Percentiles rank a stretch among this genome's conserved stretches.
phyloP scores from a whole-genome alignment of 768 basidiomycete genomes.

The Suillus cothurnatus region DNA sequence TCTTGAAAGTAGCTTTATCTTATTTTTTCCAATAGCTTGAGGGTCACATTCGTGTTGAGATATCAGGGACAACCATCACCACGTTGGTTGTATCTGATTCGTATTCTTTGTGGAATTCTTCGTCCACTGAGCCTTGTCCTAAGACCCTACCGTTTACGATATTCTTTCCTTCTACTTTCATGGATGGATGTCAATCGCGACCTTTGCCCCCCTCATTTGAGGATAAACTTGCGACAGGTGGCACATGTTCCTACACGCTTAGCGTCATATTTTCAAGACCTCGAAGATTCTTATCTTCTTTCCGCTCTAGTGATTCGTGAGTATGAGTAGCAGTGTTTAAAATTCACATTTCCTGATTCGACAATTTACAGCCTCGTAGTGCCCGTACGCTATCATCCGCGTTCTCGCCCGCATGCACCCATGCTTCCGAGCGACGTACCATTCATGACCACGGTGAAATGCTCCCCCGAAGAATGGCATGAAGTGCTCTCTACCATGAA shows the following conservation, averaged over 20 bases:
- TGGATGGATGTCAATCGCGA: constrained; percentile 32
- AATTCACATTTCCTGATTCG: background rate
- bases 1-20: background rate
- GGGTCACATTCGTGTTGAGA: constrained; percentile 23
- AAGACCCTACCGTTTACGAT: constrained; percentile 43
- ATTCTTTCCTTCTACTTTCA: constrained; percentile 49
- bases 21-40: constrained; percentile 24
- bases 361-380: constrained; percentile 42
- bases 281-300: constrained; percentile 44
- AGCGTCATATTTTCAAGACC: constrained; percentile 42
- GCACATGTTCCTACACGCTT: constrained; percentile 48
- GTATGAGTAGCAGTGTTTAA: constrained; percentile 14
- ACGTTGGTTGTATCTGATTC: constrained; percentile 21
- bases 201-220: constrained; percentile 55
- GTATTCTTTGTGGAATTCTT: constrained; percentile 21
- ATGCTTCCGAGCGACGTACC: constrained; percentile 44
- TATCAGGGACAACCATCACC: constrained; percentile 15
- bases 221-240: constrained; percentile 19
- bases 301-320: constrained; percentile 51
- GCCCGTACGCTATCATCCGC: constrained; percentile 55
- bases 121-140: constrained; percentile 30
- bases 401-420: constrained; percentile 55
- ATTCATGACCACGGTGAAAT: constrained; percentile 62
- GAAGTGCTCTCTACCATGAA: constrained; percentile 49
- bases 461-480: constrained; percentile 68